phyloP scores from a whole-genome alignment of 305 asterid genomes.

The Fraxinus sp. region DNA sequence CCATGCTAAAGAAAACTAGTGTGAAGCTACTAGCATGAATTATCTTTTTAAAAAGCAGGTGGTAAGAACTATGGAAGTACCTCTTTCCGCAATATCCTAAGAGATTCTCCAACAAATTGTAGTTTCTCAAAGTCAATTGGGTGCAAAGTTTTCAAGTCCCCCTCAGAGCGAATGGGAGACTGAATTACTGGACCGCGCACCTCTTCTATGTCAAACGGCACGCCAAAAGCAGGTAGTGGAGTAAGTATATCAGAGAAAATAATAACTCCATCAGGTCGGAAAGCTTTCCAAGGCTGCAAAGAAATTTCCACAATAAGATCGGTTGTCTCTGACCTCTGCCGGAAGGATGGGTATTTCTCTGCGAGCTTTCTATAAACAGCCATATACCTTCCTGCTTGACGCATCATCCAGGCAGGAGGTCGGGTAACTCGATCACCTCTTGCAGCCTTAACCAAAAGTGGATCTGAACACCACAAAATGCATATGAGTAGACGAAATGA shows the following conservation, averaged over 20 bases:
- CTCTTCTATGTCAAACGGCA: constrained; percentile 94
- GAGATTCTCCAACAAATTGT: constrained; percentile 84
- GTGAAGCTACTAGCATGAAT: not conserved
- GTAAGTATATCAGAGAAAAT: constrained; percentile 97
- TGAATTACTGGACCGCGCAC: constrained; percentile 83
- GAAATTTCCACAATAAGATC: constrained; percentile 99
- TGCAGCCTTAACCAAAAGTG: constrained; percentile 89
- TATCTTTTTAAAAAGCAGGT: not conserved
- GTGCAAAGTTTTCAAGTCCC: constrained; percentile 70
- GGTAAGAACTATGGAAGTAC: constrained; percentile 37
- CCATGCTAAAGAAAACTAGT: not conserved
- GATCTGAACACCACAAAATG: constrained; percentile 51
- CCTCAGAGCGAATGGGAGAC: constrained; percentile 72
- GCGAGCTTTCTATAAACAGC: constrained; percentile 94
- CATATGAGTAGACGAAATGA: constrained; percentile 17
- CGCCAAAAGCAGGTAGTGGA: constrained; percentile 94
- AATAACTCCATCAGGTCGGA: constrained; percentile 92
- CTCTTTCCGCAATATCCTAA: constrained; percentile 68
- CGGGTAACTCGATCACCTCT: constrained; percentile 78
- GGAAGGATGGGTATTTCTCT: constrained; percentile 89
- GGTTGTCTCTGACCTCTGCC: constrained; percentile 98
- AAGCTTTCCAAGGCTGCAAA: constrained; percentile 99
- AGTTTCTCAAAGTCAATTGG: constrained; percentile 79
- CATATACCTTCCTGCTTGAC: constrained; percentile 99
- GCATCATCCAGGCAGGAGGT: constrained; percentile 99